Base-by-base conservation (phyloP, 75 land plant genomes). In the Gnetum montanum region DNA sequence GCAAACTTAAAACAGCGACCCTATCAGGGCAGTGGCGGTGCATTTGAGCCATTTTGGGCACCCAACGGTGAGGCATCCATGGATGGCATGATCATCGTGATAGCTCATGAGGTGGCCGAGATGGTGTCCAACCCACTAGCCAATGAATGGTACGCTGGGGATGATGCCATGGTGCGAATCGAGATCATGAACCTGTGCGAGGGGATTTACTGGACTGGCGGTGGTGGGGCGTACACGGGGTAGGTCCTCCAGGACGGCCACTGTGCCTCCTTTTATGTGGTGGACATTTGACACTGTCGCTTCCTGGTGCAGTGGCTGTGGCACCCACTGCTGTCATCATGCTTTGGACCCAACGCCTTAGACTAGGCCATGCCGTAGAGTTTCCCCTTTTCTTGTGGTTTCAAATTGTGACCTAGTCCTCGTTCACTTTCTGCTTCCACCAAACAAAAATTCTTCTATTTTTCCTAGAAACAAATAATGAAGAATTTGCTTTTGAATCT, bases 121-220 rank as follows among this genome's bases (percentile, higher is more conserved):
- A 43, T 84, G 57, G 55, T 83, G 20, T 50, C 78, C 6, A 88
- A 88, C 22, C 94, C 90, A 28, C 57, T 84, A 53, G 62, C 85
- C 43, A 88, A 88, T 34, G 94, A 82, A 0, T 88, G 94, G 94
- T 88, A 78, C 57, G 90, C 89, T 19, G 94, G 94, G 0, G 76
- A 72, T 28, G 94, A 88, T 33, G 87, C 90, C 3, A 81, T 80
- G 22, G 85, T 90, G 4, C 89, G 90, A 28, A 85, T 83, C 41
- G 94, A 88, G 72, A 81, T 85, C 5, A 82, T 67, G 8, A 85
- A 88, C 33, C 61, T 84, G 34, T 84, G 90, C 55, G 85, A 70
- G 49, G 94, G 94, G 22, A 41, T 85, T 43, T 88, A 88, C 58
- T 85, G 94, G 34, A 66, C 60, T 0, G 94, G 94, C 0, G 85